Conservation (phyloP, 768 basidiomycete species). For the Suillus sp. region DNA sequence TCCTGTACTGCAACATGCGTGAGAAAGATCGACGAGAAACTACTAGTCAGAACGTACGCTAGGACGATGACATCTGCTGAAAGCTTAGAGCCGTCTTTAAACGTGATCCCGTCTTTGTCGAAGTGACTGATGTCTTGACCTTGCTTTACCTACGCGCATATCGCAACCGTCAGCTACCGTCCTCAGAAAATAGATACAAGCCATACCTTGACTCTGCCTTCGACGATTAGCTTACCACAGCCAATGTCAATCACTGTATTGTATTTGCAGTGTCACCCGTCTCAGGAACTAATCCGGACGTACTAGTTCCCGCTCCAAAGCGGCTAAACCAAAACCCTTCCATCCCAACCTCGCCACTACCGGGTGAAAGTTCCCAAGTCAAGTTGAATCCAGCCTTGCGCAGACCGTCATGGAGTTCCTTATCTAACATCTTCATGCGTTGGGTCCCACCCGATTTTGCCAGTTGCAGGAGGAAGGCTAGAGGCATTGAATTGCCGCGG, state of each 20-base stretch:
- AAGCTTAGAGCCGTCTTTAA: conserved; percentile 40
- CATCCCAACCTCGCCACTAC: not conserved
- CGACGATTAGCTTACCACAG: not conserved
- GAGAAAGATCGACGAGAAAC: not conserved
- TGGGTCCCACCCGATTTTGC: not conserved
- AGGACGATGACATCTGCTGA: conserved; percentile 50
- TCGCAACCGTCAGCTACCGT: too few relatives aligned
- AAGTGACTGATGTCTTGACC: conserved; percentile 38
- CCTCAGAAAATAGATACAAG: not conserved
- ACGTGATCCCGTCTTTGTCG: conserved; percentile 45
- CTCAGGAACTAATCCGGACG: not conserved
- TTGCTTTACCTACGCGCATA: conserved; percentile 29
- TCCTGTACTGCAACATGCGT: conserved; percentile 1
- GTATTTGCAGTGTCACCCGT: not conserved
- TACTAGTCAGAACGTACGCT: conserved; percentile 42
- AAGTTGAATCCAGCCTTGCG: conserved; percentile 5
- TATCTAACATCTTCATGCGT: not conserved
- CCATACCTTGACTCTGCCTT: not conserved
- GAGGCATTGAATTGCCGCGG: not conserved
- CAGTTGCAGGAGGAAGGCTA: not conserved
- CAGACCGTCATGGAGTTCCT: conserved; percentile 6
- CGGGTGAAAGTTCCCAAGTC: conserved; percentile 1
- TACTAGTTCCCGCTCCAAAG: not conserved
- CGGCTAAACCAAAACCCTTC: not conserved
- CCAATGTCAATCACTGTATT: conserved; percentile 16